Conservation (phyloP, 352 stramenopile species). For the Globisporangium okanoganense region DNA sequence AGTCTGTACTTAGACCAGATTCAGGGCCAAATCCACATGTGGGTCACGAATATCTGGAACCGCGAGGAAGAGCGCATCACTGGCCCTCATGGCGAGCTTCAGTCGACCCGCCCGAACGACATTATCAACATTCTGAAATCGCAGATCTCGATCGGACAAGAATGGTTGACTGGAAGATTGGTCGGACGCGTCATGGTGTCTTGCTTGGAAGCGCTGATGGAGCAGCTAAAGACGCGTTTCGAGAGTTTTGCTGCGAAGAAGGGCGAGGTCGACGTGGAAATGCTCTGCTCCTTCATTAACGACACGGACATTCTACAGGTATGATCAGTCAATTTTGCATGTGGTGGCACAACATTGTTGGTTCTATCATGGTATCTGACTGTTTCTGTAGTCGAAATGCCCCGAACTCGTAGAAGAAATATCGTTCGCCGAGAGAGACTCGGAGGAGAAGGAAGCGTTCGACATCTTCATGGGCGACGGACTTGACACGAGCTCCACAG, state of each 20-base stretch:
- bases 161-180: slow-evolving; percentile 67
- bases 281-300: slow-evolving; percentile 86
- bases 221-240: slow-evolving; percentile 67
- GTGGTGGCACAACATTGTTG: background rate
- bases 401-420: slow-evolving; percentile 81
- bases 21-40: slow-evolving; percentile 72
- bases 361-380: too few relatives aligned
- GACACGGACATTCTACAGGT: slow-evolving; percentile 79
- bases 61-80: slow-evolving; percentile 67
- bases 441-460: slow-evolving; percentile 73
- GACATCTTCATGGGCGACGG: slow-evolving; percentile 72
- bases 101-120: slow-evolving; percentile 79
- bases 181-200: slow-evolving; percentile 65
- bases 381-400: slow-evolving; percentile 53
- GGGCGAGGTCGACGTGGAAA: slow-evolving; percentile 54
- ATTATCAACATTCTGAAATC: slow-evolving; percentile 87
- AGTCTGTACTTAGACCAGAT: slow-evolving; percentile 72
- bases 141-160: slow-evolving; percentile 80
- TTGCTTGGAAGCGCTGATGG: slow-evolving; percentile 70
- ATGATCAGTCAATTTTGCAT: background rate
- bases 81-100: slow-evolving; percentile 53
- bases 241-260: slow-evolving; percentile 46
- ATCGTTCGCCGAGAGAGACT: slow-evolving; percentile 69
- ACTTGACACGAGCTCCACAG: slow-evolving; percentile 69
- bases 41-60: slow-evolving; percentile 85